Conservation (phyloP, 2,329 filamentous ascomycete species). For the Diplodia sapinea region DNA sequence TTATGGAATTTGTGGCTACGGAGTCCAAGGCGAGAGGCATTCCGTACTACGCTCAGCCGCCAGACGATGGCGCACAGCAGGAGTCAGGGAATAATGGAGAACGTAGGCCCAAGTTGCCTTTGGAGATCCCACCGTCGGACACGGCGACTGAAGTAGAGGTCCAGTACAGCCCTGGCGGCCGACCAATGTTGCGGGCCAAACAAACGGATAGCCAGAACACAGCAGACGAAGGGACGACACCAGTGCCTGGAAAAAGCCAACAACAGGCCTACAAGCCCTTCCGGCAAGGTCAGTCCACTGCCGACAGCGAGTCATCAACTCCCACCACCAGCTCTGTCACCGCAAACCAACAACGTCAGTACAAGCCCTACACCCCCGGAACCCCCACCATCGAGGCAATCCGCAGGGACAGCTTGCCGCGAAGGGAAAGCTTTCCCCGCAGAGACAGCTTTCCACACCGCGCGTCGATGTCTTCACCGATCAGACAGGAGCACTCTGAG, state of each 20-base stretch:
- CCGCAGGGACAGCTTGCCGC: constrained; percentile 31
- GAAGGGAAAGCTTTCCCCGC: not conserved
- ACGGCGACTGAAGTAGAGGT: constrained; percentile 34
- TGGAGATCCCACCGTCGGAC: constrained; percentile 32
- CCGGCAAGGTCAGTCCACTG: not conserved
- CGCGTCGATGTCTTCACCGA: constrained; percentile 38
- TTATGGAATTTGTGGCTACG: constrained; percentile 54
- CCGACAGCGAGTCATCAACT: constrained; percentile 34
- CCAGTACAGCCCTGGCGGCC: constrained; percentile 60
- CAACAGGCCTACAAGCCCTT: constrained; percentile 26
- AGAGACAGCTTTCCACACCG: constrained; percentile 34
- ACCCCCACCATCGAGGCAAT: constrained; percentile 34
- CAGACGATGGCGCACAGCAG: not conserved
- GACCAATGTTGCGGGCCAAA: constrained; percentile 51
- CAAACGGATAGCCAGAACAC: constrained; percentile 33
- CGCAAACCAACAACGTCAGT: constrained; percentile 33
- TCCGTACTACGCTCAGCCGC: constrained; percentile 6
- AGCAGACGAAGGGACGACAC: constrained; percentile 34
- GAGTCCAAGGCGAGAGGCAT: constrained; percentile 50
- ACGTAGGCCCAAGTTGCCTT: constrained; percentile 35
- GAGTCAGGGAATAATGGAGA: not conserved
- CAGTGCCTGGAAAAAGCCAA: constrained; percentile 36
- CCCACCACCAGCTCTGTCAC: constrained; percentile 46
- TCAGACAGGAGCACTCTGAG: constrained; percentile 39
- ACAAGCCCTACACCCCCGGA: constrained; percentile 43